Evolutionary conservation across 1,284 basidiomycete species (phyloP), one percentile per base, ranked within the genome.

Genomic region (Quambalaria eucalypti): DNA sequence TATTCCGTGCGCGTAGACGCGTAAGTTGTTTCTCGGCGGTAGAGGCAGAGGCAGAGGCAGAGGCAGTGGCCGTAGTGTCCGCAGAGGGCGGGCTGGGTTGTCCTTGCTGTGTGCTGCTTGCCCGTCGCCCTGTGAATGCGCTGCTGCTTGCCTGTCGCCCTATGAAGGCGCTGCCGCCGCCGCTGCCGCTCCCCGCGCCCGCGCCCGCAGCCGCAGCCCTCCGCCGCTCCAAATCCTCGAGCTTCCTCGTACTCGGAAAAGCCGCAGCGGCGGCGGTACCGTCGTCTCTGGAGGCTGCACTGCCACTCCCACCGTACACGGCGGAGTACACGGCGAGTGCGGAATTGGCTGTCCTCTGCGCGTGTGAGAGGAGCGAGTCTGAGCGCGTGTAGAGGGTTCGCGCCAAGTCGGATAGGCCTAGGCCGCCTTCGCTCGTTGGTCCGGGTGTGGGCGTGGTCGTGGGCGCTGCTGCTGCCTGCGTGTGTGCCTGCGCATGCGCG

Each of bases 311-410:
- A n/a, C n/a, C n/a, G n/a, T n/a, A n/a, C n/a, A n/a, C n/a, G n/a
- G n/a, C n/a, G n/a, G n/a, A n/a, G n/a, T n/a, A n/a, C n/a, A n/a
- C n/a, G n/a, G n/a, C n/a, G n/a, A n/a, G n/a, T n/a, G n/a, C n/a
- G n/a, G n/a, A n/a, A n/a, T n/a, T n/a, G n/a, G n/a, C n/a, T n/a
- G n/a, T n/a, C n/a, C n/a, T n/a, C n/a, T n/a, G n/a, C n/a, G n/a
- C n/a, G n/a, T n/a, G n/a, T n/a, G n/a, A n/a, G n/a, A 1, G 60
- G 64, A 14, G 54, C 55, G 4, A 65, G 65, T 16, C 69, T 52
- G 2, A 56, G 19, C 62, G 56, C 30, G 68, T 61, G 50, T 69
- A 71, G 50, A 69, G 57, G 38, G 66, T 66, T 33, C 62, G 60
- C 28, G 69, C 68, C 21, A 69, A 30, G 30, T 71, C 66, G 44